Evolutionary conservation across 345 rosid species (phyloP).

Genomic region (Ricinus communis): DNA sequence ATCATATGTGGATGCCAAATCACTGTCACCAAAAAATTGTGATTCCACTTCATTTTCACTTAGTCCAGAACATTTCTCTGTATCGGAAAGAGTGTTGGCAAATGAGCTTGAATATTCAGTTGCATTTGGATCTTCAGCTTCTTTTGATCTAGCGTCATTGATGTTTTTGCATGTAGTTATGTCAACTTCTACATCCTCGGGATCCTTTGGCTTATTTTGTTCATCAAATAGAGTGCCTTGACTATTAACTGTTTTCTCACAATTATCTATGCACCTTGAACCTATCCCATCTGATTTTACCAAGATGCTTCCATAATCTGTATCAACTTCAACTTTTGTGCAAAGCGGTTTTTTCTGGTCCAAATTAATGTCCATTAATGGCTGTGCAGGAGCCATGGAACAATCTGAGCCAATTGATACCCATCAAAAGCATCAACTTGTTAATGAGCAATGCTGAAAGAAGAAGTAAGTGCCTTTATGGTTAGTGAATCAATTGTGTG

Average conservation of each 20-base stretch:
- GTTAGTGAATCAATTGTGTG: conserved; percentile 1
- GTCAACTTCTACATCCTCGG: conserved; percentile 60
- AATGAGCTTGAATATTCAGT: conserved; percentile 90
- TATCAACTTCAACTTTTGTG: conserved; percentile 30
- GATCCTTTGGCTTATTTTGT: conserved; percentile 24
- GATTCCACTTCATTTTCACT: conserved; percentile 85
- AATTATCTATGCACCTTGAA: conserved; percentile 30
- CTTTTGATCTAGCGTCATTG: conserved; percentile 19
- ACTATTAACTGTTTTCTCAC: conserved; percentile 27
- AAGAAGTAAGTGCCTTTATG: conserved; percentile 16
- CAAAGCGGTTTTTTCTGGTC: conserved; percentile 25
- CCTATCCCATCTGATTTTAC: conserved; percentile 29
- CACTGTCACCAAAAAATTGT: conserved; percentile 51
- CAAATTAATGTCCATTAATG: conserved; percentile 41
- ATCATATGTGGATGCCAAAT: conserved; percentile 56
- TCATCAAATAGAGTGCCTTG: conserved; percentile 24
- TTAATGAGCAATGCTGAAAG: conserved; percentile 1
- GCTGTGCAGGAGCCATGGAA: conserved; percentile 35
- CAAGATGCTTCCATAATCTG: conserved; percentile 29
- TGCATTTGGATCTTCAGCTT: conserved; percentile 67
- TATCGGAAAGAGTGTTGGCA: conserved; percentile 61
- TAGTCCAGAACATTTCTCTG: conserved; percentile 43
- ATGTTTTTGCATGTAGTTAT: conserved; percentile 37
- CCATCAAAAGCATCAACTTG: conserved; percentile 10
- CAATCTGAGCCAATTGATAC: conserved; percentile 11